Evolutionary conservation across 225 moss, liverwort and hornwort species (phyloP).

Genomic region (Marchantia polymorpha): DNA sequence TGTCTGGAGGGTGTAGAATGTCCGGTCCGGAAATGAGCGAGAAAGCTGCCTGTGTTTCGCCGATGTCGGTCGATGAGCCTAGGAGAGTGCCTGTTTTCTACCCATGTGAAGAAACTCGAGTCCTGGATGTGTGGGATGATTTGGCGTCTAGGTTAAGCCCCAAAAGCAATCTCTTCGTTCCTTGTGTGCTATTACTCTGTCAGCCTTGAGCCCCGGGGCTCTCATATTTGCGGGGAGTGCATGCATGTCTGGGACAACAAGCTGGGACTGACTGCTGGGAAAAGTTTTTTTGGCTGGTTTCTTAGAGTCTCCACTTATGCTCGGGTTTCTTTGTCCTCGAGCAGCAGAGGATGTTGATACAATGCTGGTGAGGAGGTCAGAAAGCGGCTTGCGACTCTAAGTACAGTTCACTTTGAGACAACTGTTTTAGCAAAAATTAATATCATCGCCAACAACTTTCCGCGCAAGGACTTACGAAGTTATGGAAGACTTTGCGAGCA

Average conservation of each 20-base stretch:
- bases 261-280: background rate
- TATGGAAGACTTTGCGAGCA: constrained; percentile 95
- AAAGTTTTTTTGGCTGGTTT: background rate
- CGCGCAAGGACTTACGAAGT: constrained; percentile 27
- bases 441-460: constrained; percentile 12
- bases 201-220: background rate
- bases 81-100: background rate
- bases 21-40: background rate
- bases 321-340: constrained; percentile 7
- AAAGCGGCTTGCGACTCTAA: constrained; percentile 20
- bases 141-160: background rate
- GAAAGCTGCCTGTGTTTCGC: background rate
- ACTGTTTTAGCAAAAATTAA: constrained; percentile 23
- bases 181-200: background rate
- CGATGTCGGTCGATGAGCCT: background rate
- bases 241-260: background rate
- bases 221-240: background rate
- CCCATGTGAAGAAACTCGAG: background rate
- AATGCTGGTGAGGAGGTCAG: constrained; percentile 28
- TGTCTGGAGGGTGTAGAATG: background rate
- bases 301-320: background rate
- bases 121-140: background rate
- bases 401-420: constrained; percentile 15
- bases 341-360: constrained; percentile 25
- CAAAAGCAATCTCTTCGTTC: background rate